These are phyloP conservation scores for Nakaseomyces glabratus DNA, from an alignment of 1,139 yeast genomes.

Conservation along the genomic window DNA sequence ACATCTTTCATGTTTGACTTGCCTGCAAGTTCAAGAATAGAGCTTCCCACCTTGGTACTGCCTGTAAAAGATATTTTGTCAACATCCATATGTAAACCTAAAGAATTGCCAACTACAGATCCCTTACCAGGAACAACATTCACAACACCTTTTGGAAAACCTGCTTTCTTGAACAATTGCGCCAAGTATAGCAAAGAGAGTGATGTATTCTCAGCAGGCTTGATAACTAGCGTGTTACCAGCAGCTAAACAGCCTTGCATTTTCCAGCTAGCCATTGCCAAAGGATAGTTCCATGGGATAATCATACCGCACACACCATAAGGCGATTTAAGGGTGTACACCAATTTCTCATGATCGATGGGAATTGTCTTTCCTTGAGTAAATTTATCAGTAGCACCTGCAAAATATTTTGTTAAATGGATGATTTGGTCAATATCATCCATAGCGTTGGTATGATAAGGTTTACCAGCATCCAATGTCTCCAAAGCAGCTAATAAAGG, in stretches of 20 bases:
- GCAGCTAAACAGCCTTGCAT: slow-evolving; percentile 62
- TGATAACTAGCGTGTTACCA: slow-evolving; percentile 58
- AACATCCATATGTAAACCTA: slow-evolving; percentile 48
- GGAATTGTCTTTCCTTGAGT: slow-evolving; percentile 65
- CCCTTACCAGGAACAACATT: slow-evolving; percentile 53
- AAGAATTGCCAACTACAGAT: slow-evolving; percentile 46
- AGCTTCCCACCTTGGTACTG: slow-evolving; percentile 48
- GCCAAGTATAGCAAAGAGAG: slow-evolving; percentile 50
- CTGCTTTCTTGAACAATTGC: slow-evolving; percentile 49
- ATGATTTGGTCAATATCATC: slow-evolving; percentile 57
- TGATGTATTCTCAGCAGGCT: slow-evolving; percentile 62
- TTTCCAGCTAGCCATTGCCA: slow-evolving; percentile 65
- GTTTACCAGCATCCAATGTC: slow-evolving; percentile 60
- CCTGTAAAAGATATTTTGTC: slow-evolving; percentile 64
- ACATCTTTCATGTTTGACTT: slow-evolving; percentile 58
- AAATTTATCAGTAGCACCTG: slow-evolving; percentile 84
- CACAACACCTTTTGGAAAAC: slow-evolving; percentile 65
- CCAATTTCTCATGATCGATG: slow-evolving; percentile 51
- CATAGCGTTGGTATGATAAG: slow-evolving; percentile 42
- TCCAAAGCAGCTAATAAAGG: slow-evolving; percentile 49
- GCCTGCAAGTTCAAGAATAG: slow-evolving; percentile 50
- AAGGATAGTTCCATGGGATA: slow-evolving; percentile 71
- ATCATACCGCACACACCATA: slow-evolving; percentile 71
- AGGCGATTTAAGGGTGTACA: slow-evolving; percentile 77
- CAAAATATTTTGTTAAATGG: slow-evolving; percentile 58